phyloP scores from a whole-genome alignment of 2,329 filamentous ascomycete species.

The Fusarium lyarnte region DNA sequence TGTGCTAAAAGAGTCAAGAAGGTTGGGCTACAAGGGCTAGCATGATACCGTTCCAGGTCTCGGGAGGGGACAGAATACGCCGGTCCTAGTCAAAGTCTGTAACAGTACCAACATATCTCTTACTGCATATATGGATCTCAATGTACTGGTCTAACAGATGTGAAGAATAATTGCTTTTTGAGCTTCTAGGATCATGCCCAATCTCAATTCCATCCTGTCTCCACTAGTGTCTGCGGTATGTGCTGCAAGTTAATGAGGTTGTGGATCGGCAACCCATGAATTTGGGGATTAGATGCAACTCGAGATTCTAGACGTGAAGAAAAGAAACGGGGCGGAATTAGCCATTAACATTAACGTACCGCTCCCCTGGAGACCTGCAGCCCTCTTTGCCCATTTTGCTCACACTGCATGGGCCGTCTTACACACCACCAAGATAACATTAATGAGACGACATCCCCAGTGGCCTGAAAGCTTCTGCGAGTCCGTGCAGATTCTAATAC shows the following conservation, averaged over 20 bases:
- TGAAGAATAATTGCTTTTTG: conserved; percentile 34
- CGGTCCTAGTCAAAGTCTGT: not conserved
- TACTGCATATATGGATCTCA: not conserved
- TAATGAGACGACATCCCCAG: conserved; percentile 12
- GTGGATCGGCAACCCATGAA: conserved; percentile 20
- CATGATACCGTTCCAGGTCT: conserved; percentile 8
- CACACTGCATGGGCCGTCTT: not conserved
- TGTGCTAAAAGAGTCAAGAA: conserved; percentile 21
- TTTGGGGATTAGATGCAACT: conserved; percentile 11
- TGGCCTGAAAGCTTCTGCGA: not conserved
- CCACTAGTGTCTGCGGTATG: conserved; percentile 16
- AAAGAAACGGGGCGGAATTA: conserved; percentile 16
- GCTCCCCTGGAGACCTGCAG: not conserved
- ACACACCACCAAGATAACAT: conserved; percentile 12
- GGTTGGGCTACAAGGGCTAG: not conserved
- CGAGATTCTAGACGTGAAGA: not conserved
- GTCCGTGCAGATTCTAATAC: conserved; percentile 4
- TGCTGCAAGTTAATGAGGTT: conserved; percentile 30
- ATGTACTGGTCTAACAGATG: not conserved
- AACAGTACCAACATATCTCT: not conserved
- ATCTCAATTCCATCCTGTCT: conserved; percentile 21
- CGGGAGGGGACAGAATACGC: not conserved
- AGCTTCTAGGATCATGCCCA: conserved; percentile 23
- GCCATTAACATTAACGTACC: not conserved
- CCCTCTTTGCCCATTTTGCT: not conserved